Evolutionary conservation across 164 flowering plant species (phyloP).

Genomic region (Kalanchoe fedtschenkoi): DNA sequence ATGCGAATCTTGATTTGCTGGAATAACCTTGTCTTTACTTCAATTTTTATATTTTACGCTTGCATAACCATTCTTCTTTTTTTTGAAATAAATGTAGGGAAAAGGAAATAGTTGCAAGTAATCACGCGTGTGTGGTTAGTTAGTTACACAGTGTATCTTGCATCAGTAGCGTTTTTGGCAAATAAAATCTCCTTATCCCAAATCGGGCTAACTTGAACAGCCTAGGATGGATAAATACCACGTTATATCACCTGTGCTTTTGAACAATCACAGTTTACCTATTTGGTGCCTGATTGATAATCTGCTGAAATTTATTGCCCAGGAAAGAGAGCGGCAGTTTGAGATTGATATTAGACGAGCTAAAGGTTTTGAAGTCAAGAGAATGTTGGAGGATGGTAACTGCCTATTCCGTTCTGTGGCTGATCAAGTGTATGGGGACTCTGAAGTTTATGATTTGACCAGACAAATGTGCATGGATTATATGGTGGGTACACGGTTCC

Average conservation of each 20-base stretch:
- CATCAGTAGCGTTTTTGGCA: neutral
- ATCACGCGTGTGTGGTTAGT: neutral
- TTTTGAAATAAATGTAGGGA: neutral
- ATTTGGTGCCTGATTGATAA: neutral
- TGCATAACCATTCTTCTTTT: too few species aligned
- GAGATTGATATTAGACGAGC: constrained; percentile 72
- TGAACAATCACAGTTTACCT: neutral
- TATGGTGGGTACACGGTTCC: constrained; percentile 47
- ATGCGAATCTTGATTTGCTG: neutral
- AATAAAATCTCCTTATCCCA: neutral
- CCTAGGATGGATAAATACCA: too few species aligned
- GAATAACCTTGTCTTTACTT: neutral
- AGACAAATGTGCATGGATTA: constrained; percentile 99
- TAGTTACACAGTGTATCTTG: too few species aligned
- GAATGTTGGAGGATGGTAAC: constrained; percentile 94
- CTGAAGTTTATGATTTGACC: constrained; percentile 68
- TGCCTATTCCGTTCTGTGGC: constrained; percentile 99
- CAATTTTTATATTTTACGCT: neutral
- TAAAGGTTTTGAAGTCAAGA: constrained; percentile 80
- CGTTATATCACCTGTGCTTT: too few species aligned
- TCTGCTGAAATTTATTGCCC: constrained; percentile 10
- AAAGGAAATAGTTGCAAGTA: neutral
- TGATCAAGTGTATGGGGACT: constrained; percentile 98
- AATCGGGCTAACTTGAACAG: neutral
- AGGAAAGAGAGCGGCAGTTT: constrained; percentile 94